Evolutionary conservation across 805 yeast species (phyloP), one percentile per base, ranked within the genome.

Genomic region (Ogataea chonburiensis): DNA sequence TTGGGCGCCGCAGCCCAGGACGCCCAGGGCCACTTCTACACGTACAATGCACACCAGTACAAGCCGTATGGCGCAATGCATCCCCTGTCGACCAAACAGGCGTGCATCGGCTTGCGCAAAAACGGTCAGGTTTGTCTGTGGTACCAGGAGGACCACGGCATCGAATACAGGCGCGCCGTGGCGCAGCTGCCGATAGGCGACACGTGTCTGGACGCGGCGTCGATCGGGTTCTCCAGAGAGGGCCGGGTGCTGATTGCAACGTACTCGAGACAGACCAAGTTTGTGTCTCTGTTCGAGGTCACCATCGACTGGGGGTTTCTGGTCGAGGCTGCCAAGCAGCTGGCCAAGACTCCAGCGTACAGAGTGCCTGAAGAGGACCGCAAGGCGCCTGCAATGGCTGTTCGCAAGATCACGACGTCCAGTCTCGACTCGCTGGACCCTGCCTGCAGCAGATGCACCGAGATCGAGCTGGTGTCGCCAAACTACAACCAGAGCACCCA

Each of bases 61-160:
- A 73, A 70, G 49, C 68, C 86, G 0, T 63, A 65, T 37, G 85
- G 86, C 5, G 72, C 79, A 1, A 62, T 76, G 47, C 93, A 85
- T 57, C 93, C 95, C 3, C 60, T 77, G 16, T 57, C 71, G 11
- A 68, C 81, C 3, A 81, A 81, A 45, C 82, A 82, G 40, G 93
- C 89, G 2, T 77, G 87, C 49, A 60, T 85, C 16, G 78, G 77
- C 1, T 63, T 85, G 24, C 67, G 91, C 28, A 67, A 71, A 37
- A 75, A 77, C 46, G 95, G 93, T 1, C 65, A 68, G 37, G 58
- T 80, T 25, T 63, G 70, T 16, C 56, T 81, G 18, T 78, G 79
- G 65, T 81, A 73, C 52, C 91, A 81, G 53, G 77, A 79, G 13
- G 79, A 73, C 42, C 79, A 73, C 47, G 72, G 75, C 30, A 68